Evolutionary conservation across 2,329 filamentous ascomycete species (phyloP).

Genomic region (Pseudogymnoascus sp.): DNA sequence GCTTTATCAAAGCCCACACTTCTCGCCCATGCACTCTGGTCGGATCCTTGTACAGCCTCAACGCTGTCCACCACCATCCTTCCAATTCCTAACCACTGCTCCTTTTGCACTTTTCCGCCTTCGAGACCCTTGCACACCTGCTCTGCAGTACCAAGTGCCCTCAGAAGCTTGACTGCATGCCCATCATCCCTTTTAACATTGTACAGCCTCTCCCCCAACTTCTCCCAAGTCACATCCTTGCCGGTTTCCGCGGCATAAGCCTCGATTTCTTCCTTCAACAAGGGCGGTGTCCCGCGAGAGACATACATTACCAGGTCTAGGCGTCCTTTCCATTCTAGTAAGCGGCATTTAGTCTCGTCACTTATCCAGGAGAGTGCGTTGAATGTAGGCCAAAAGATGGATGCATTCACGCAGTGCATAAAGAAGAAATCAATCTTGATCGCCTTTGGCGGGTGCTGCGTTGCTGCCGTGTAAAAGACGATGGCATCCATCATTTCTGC

Average conservation of each 20-base stretch:
- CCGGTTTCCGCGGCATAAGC: constrained; percentile 48
- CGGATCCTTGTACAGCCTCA: constrained; percentile 38
- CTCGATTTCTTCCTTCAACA: constrained; percentile 52
- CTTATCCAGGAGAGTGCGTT: constrained; percentile 55
- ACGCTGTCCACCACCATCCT: constrained; percentile 57
- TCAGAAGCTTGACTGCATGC: constrained; percentile 67
- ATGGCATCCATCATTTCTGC: constrained; percentile 65
- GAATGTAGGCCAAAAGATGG: constrained; percentile 67
- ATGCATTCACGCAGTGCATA: constrained; percentile 68
- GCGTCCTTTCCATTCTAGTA: constrained; percentile 78
- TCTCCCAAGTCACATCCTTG: constrained; percentile 22
- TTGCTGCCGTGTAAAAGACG: constrained; percentile 42
- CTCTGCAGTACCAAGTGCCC: constrained; percentile 61
- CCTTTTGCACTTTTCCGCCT: constrained; percentile 43
- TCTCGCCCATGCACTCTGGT: constrained; percentile 46
- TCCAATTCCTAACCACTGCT: constrained; percentile 53
- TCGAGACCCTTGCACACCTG: constrained; percentile 41
- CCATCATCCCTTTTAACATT: constrained; percentile 61
- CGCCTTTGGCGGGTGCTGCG: constrained; percentile 55
- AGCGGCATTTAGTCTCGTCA: constrained; percentile 51
- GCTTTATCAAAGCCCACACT: constrained; percentile 57
- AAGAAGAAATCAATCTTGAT: constrained; percentile 77
- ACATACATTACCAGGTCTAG: constrained; percentile 68
- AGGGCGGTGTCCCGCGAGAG: constrained; percentile 54
- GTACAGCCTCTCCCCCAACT: constrained; percentile 38